Evolutionary conservation across 1,139 yeast genomes (phyloP).

Genomic region (Wickerhamomyces sp.): DNA sequence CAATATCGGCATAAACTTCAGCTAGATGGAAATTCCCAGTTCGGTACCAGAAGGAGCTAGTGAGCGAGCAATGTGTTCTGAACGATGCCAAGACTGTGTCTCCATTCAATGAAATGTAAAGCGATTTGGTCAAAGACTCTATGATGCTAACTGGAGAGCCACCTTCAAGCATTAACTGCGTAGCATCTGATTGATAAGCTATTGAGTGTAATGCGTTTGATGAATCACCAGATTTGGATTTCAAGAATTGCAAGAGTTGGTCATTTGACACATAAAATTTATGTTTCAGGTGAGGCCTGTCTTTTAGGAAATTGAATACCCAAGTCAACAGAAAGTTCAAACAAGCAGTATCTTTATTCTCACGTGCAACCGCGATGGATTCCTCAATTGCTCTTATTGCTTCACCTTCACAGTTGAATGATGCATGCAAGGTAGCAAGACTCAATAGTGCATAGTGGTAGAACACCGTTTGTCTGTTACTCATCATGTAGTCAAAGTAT

Average conservation of each 20-base stretch:
- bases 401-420: constrained; percentile 67
- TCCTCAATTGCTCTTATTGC: constrained; percentile 82
- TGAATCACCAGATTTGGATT: constrained; percentile 52
- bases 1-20: constrained; percentile 41
- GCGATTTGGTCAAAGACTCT: constrained; percentile 51
- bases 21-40: constrained; percentile 44
- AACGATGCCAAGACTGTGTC: constrained; percentile 30
- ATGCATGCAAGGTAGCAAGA: constrained; percentile 72
- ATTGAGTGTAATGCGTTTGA: constrained; percentile 46
- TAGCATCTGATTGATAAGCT: constrained; percentile 56
- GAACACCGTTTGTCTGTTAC: constrained; percentile 56
- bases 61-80: constrained; percentile 41
- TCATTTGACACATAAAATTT: constrained; percentile 38
- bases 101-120: constrained; percentile 39
- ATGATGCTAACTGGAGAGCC: constrained; percentile 40
- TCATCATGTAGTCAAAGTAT: constrained; percentile 83
- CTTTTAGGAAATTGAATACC: constrained; percentile 67
- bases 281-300: constrained; percentile 55
- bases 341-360: constrained; percentile 70
- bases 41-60: constrained; percentile 47
- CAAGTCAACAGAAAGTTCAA: constrained; percentile 75
- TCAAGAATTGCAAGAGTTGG: constrained; percentile 61
- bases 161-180: constrained; percentile 48
- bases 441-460: constrained; percentile 82
- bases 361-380: constrained; percentile 85